phyloP scores from a whole-genome alignment of 306 rosid species.

The Cucurbita pepo region DNA sequence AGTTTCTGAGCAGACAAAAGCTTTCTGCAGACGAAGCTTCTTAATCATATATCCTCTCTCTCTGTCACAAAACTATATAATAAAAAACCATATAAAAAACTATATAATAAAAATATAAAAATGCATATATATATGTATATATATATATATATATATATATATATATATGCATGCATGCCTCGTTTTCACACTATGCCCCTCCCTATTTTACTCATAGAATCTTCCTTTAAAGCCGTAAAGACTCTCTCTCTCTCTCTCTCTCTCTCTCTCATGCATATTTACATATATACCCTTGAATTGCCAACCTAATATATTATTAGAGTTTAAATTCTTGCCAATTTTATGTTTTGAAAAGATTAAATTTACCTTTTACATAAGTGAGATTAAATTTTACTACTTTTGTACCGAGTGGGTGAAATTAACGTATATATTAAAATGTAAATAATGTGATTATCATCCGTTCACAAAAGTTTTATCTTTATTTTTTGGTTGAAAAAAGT shows the following conservation, averaged over 20 bases:
- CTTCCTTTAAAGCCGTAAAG: slow-evolving; percentile 40
- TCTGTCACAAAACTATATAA: not conserved
- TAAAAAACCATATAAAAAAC: not conserved
- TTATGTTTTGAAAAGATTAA: not conserved
- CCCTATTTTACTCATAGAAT: slow-evolving; percentile 38
- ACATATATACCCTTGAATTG: not conserved
- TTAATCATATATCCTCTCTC: not conserved
- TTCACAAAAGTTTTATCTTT: too few species aligned
- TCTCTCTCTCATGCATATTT: not conserved
- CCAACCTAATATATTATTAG: not conserved
- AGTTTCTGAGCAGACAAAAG: slow-evolving; percentile 95
- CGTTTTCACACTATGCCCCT: slow-evolving; percentile 42
- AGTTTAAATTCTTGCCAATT: not conserved
- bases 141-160: not conserved
- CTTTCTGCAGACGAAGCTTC: slow-evolving; percentile 16
- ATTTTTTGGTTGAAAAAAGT: too few species aligned
- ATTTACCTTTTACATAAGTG: not conserved
- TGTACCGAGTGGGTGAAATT: too few species aligned
- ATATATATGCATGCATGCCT: slow-evolving; percentile 3
- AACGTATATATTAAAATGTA: too few species aligned
- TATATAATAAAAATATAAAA: not conserved
- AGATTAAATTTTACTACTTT: not conserved
- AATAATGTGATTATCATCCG: too few species aligned
- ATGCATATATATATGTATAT: not conserved
- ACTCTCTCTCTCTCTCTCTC: not conserved